Evolutionary conservation across 441 rosid genomes (phyloP).

Genomic region (Adansonia gregorii): DNA sequence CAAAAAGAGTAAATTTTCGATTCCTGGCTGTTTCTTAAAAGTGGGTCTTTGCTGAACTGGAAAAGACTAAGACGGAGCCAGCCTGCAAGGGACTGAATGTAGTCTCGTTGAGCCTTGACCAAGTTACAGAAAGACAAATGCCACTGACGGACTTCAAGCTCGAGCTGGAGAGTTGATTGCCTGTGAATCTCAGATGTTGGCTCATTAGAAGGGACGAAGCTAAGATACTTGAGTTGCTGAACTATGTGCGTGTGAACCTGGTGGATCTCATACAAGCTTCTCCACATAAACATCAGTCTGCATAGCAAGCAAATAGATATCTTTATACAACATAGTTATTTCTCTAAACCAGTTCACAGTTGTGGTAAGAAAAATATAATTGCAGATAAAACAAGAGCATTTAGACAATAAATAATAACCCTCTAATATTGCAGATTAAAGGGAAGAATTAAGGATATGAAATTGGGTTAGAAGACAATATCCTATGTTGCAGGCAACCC

Average conservation of each 20-base stretch:
- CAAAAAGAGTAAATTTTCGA: constrained; percentile 77
- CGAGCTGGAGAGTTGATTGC: constrained; percentile 91
- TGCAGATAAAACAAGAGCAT: neutral
- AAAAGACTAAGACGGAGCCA: constrained; percentile 92
- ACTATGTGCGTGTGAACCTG: constrained; percentile 92
- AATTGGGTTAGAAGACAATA: neutral
- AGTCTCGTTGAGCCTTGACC: constrained; percentile 76
- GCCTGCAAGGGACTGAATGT: constrained; percentile 78
- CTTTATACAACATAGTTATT: constrained; percentile 20
- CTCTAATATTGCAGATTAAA: neutral
- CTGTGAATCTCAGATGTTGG: constrained; percentile 87
- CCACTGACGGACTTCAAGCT: constrained; percentile 89
- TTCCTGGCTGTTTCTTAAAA: constrained; percentile 51
- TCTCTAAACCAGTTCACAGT: constrained; percentile 37
- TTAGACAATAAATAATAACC: neutral
- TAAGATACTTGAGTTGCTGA: constrained; percentile 87
- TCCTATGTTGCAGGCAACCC: neutral
- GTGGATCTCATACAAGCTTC: constrained; percentile 93
- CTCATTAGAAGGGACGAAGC: constrained; percentile 76
- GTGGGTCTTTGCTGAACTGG: constrained; percentile 72
- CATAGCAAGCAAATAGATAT: constrained; percentile 27
- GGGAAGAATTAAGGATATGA: neutral
- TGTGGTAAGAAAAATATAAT: neutral
- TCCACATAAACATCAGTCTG: constrained; percentile 94
- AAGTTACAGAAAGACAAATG: constrained; percentile 79